Base-by-base conservation (phyloP, 108 stramenopile species). In the Bacterosira constricta region DNA sequence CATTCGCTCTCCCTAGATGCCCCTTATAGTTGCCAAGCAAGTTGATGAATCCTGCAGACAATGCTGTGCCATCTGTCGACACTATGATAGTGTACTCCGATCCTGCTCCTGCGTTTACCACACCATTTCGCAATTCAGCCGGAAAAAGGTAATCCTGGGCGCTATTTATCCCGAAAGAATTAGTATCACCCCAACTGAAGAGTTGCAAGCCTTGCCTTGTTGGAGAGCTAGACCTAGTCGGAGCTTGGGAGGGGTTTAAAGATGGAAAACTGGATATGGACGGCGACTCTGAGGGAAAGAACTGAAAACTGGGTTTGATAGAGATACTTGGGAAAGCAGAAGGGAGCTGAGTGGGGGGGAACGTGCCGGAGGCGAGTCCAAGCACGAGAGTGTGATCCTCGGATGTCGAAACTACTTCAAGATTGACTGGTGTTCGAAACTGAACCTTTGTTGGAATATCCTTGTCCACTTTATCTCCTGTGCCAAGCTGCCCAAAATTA, bases 351-450 rank as follows among this genome's bases (percentile, higher is more conserved):
- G 52, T 74, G 29, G 69, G 69, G 21, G 41, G 13, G 47, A 46
- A 63, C 47, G 63, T 49, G 8, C 63, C 63, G 34, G 15, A 44
- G 42, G n/a, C 58, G 9, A 34, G 13, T 27, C 47, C 45, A 32
- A 79, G 38, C n/a, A 71, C 65, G 2, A 79, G 4, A 11, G 78
- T 72, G 35, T 79, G 78, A 47, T 79, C 70, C 52, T 66, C 78
- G 23, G 57, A 64, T 46, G 78, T 58, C 18, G 78, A 79, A 3
- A 79, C 31, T 31, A 72, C 38, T 2, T 34, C 45, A n/a, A 65
- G 8, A 3, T 38, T 52, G 42, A 51, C 63, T 35, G 27, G 35
- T 27, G 55, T 35, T 58, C 41, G 63, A 49, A 57, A 64, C 46
- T 51, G 6, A 2, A 79, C 70, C 27, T 26, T 27, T 26, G 69